Base-by-base conservation (phyloP, 176 grass and related monocot species). In the Metroxylon sagu region DNA sequence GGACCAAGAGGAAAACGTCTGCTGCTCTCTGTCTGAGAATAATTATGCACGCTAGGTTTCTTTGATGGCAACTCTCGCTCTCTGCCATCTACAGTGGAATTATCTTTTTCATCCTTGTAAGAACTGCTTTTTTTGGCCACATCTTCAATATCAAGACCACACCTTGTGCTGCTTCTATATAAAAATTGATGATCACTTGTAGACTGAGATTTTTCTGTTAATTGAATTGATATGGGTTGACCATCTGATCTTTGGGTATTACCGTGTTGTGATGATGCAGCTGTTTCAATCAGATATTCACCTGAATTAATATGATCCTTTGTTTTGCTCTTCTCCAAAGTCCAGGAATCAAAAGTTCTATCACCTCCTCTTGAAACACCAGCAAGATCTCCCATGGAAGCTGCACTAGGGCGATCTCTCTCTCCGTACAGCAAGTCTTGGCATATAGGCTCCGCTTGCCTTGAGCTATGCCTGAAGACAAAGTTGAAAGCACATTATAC, bases 161-260 rank as follows among this genome's bases (percentile, higher is more conserved):
- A 59, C 49, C 25, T 53, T 49, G 50, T 14, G 73, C 56, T 49
- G 35, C 18, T 31, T 30, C 65, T 52, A 6, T 60, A 49, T 16
- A 28, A 69, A 77, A 65, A 61, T 59, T 70, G 73, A 12, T 19
- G 18, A 77, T 65, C 55, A 76, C n/a, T 71, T 21, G 56, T 26
- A 50, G 80, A 82, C 53, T 59, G 59, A 4, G 52, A 71, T 57
- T 29, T 77, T 29, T 76, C 67, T 58, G 18, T 67, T 26, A 49
- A 71, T 57, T 67, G 67, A 63, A 50, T 72, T 62, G 70, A 70
- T n/a, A 29, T 39, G 3, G 19, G 29, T 53, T 17, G 54, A 19
- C 25, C 64, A 74, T 78, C 74, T 39, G 74, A 77, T 69, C 53
- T 78, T 8, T 29, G 61, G 31, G 15, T 65, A 60, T 53, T 83